phyloP scores from a whole-genome alignment of 306 rosid species.

The Gastrolobium bilobum region DNA sequence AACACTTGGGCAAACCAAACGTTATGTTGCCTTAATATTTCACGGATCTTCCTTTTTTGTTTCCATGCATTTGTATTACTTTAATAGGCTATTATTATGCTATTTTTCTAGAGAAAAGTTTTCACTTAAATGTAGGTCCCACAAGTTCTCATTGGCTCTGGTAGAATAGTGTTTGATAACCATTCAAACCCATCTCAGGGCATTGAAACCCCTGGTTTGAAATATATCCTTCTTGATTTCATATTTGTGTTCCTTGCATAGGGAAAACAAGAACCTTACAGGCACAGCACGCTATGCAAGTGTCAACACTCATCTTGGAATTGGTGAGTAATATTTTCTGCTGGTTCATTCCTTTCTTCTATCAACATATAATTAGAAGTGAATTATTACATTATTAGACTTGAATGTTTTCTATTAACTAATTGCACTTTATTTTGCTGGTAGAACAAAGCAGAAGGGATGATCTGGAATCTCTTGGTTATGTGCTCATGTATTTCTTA shows the following conservation, averaged over 20 bases:
- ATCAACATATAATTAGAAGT: constrained; percentile 25
- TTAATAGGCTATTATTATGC: background rate
- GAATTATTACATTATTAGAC: constrained; percentile 17
- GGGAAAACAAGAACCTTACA: constrained; percentile 99
- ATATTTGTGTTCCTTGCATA: constrained; percentile 43
- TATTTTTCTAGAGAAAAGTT: constrained; percentile 26
- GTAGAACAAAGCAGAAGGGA: constrained; percentile 99
- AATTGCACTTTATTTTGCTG: constrained; percentile 46
- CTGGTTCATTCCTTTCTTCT: constrained; percentile 34
- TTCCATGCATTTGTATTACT: constrained; percentile 31
- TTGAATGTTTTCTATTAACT: constrained; percentile 38
- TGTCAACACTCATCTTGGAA: constrained; percentile 98
- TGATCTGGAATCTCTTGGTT: constrained; percentile 99
- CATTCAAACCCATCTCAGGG: constrained; percentile 1
- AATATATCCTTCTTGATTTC: constrained; percentile 15
- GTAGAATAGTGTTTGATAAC: constrained; percentile 18
- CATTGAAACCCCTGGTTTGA: constrained; percentile 24
- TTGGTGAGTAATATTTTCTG: constrained; percentile 73
- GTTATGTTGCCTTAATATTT: constrained; percentile 10
- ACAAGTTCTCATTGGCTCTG: background rate
- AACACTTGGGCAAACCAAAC: constrained; percentile 26
- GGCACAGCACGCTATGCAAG: constrained; percentile 99
- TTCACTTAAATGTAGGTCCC: constrained; percentile 4
- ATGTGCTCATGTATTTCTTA: constrained; percentile 95
- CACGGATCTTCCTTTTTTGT: background rate